Conservation (phyloP, 139 green algal species). For the Picochlorum sp. region DNA sequence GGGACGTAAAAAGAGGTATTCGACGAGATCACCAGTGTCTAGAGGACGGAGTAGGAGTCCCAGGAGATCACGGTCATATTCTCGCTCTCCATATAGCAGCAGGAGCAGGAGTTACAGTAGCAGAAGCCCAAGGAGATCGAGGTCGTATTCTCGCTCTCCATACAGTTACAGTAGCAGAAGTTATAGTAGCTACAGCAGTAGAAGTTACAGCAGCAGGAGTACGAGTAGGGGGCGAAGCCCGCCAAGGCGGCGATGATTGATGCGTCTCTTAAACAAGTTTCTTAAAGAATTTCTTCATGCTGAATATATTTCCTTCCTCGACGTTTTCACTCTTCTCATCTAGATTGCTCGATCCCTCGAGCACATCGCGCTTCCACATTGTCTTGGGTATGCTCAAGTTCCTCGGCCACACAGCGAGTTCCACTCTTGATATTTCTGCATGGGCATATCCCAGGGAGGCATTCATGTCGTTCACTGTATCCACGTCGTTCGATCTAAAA, state of each 20-base stretch:
- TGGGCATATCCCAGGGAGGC: slow-evolving; percentile 29
- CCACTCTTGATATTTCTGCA: slow-evolving; percentile 12
- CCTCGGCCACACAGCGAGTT: slow-evolving; percentile 24
- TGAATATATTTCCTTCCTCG: too few relatives aligned
- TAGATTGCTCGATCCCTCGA: not conserved
- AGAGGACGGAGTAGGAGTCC: not conserved
- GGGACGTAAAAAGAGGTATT: not conserved
- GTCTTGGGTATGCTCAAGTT: slow-evolving; percentile 4
- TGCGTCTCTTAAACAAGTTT: not conserved
- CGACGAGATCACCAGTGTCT: not conserved
- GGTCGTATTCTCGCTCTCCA: not conserved
- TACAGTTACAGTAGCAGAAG: not conserved
- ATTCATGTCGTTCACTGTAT: slow-evolving; percentile 3
- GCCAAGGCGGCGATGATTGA: not conserved
- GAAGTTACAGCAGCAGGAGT: slow-evolving; percentile 2
- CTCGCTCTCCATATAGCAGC: not conserved
- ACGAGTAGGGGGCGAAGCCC: not conserved
- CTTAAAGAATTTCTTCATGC: too few relatives aligned
- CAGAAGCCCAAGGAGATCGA: not conserved
- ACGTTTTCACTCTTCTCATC: too few relatives aligned
- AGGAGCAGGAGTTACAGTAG: slow-evolving; percentile 2
- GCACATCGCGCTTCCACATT: not conserved
- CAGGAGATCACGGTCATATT: not conserved
- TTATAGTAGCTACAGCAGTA: not conserved
- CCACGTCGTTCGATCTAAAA: slow-evolving; percentile 5